A percentile compares a stretch with the other conserved stretches of the same genome.
These are phyloP conservation scores for Maudiozyma pseudohumilis DNA, from an alignment of 805 yeast species.

Conservation along the genomic window DNA sequence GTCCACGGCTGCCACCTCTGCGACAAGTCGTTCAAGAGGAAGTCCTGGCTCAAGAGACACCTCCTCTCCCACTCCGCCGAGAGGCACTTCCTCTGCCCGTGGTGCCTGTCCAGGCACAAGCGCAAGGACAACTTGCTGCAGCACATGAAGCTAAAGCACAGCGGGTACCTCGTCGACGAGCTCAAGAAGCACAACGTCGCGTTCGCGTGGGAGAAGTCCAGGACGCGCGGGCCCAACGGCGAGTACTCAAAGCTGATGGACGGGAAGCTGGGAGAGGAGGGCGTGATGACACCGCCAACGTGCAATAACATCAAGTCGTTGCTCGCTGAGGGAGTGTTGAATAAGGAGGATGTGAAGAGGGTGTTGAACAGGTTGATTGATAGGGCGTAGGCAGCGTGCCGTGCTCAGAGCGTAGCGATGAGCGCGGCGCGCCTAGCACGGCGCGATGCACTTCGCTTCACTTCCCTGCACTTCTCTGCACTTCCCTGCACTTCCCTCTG, in stretches of 20 bases:
- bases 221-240: too few species aligned
- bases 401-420: too few species aligned
- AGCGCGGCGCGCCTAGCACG: too few species aligned
- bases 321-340: constrained; percentile 19
- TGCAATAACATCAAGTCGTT: constrained; percentile 11
- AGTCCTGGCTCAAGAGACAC: constrained; percentile 30
- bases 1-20: constrained; percentile 25
- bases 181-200: constrained; percentile 6
- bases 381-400: too few species aligned
- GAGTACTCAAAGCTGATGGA: background rate
- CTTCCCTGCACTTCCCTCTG: too few species aligned
- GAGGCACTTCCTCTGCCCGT: constrained; percentile 25
- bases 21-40: constrained; percentile 24
- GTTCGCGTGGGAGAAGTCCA: constrained; percentile 4
- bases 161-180: constrained; percentile 18
- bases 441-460: too few species aligned
- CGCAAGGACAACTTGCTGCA: constrained; percentile 28
- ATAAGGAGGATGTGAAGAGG: constrained; percentile 24
- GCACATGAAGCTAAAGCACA: constrained; percentile 28
- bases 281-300: background rate
- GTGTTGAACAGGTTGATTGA: constrained; percentile 16
- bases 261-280: background rate
- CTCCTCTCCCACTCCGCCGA: constrained; percentile 25
- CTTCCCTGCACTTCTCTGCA: too few species aligned
- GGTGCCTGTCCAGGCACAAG: constrained; percentile 29